phyloP scores from a whole-genome alignment of 2,329 filamentous ascomycete genomes.

The Penicillium italicum region DNA sequence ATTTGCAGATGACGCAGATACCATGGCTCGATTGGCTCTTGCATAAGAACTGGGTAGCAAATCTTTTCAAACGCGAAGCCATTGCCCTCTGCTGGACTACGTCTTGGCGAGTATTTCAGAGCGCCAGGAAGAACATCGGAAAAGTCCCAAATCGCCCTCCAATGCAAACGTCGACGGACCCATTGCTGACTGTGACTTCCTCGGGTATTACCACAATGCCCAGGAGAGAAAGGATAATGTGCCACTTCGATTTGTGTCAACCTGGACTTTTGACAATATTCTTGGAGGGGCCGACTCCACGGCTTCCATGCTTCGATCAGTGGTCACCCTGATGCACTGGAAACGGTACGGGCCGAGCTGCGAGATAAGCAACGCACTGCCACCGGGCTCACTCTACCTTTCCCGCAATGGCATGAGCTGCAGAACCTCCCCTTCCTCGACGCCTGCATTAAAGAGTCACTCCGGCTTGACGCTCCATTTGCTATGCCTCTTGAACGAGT shows the following conservation, averaged over 20 bases:
- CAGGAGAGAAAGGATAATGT: conserved; percentile 8
- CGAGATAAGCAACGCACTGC: conserved; percentile 4
- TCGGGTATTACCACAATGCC: conserved; percentile 6
- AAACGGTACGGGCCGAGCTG: conserved; percentile 5
- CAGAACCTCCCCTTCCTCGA: conserved; percentile 6
- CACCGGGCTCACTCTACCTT: conserved; percentile 1
- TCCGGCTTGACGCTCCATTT: conserved; percentile 6
- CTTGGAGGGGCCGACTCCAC: conserved; percentile 6
- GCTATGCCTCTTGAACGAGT: conserved; percentile 6
- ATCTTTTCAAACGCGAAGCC: conserved; percentile 11
- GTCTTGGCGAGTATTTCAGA: conserved; percentile 7
- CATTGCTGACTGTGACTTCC: conserved; percentile 2
- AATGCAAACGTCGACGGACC: conserved; percentile 5
- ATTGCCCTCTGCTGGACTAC: conserved; percentile 8
- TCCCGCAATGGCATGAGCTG: conserved; percentile 5
- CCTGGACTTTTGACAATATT: conserved; percentile 6
- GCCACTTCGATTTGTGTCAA: conserved; percentile 7
- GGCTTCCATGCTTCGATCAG: conserved; percentile 6
- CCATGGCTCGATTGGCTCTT: conserved; percentile 25
- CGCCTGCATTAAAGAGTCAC: conserved; percentile 6
- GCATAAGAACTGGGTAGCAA: conserved; percentile 18
- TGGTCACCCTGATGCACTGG: conserved; percentile 5
- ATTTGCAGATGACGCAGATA: conserved; percentile 27
- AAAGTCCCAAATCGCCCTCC: background rate
- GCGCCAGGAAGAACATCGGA: conserved; percentile 3